These are phyloP conservation scores for Ligustrum vulgare DNA, from an alignment of 257 asterid species.

Conservation along the genomic window DNA sequence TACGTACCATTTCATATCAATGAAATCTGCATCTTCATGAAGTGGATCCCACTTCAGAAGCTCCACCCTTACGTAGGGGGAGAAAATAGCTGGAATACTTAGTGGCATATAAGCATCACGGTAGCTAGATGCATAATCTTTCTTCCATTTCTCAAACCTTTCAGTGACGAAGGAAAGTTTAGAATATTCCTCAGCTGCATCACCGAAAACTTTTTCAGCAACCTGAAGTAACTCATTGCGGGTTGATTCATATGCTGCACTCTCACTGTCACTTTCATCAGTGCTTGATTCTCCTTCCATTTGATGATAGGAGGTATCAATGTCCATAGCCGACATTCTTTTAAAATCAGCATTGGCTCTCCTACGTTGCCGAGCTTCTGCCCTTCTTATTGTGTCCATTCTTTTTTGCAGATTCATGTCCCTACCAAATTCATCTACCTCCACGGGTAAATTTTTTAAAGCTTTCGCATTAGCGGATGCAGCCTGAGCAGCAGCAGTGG, in stretches of 20 bases:
- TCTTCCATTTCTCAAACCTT: conserved; percentile 82
- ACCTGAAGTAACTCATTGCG: conserved; percentile 72
- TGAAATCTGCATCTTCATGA: conserved; percentile 80
- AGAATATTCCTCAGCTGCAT: conserved; percentile 84
- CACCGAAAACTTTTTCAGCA: conserved; percentile 78
- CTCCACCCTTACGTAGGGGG: conserved; percentile 93
- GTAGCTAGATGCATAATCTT: conserved; percentile 70
- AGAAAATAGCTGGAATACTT: conserved; percentile 74
- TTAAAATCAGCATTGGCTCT: conserved; percentile 70
- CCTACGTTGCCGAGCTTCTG: conserved; percentile 61
- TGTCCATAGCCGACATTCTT: conserved; percentile 55
- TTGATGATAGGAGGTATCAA: conserved; percentile 44
- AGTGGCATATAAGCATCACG: conserved; percentile 92
- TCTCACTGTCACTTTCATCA: conserved; percentile 95
- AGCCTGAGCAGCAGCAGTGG: conserved; percentile 64
- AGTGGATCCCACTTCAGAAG: conserved; percentile 99
- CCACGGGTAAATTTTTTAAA: conserved; percentile 59
- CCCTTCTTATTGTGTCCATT: conserved; percentile 74
- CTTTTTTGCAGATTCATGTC: conserved; percentile 76
- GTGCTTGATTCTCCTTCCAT: conserved; percentile 98
- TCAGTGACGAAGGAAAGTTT: conserved; percentile 71
- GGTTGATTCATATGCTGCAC: conserved; percentile 70
- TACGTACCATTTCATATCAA: conserved; percentile 82
- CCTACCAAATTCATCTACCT: conserved; percentile 88
- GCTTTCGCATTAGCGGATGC: conserved; percentile 59